Evolutionary conservation across 2,329 filamentous ascomycete genomes (phyloP).

Genomic region (Colletotrichum sp.): DNA sequence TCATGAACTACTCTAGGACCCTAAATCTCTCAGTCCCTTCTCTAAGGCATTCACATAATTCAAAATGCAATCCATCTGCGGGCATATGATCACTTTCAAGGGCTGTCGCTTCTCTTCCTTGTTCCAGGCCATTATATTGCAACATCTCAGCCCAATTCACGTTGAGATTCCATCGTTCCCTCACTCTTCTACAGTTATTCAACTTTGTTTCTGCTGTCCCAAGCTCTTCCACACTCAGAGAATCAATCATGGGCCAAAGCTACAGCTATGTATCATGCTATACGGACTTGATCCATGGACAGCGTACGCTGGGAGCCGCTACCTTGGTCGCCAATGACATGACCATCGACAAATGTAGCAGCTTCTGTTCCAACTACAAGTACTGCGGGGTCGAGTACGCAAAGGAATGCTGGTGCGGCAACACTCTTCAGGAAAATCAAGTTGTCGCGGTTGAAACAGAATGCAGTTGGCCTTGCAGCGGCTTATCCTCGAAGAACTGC

Average conservation of each 20-base stretch:
- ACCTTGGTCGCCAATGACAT: slow-evolving; percentile 47
- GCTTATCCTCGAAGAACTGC: not conserved
- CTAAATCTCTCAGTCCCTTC: not conserved
- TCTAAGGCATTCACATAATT: not conserved
- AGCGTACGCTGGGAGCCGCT: slow-evolving; percentile 42
- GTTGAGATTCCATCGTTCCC: not conserved
- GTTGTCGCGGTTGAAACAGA: not conserved
- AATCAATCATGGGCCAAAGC: not conserved
- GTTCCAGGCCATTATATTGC: not conserved
- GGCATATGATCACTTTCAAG: not conserved
- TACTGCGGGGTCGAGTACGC: slow-evolving; percentile 21
- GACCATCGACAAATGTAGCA: slow-evolving; percentile 50
- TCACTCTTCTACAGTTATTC: not conserved
- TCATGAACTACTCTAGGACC: not conserved
- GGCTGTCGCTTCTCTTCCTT: not conserved
- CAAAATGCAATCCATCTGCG: not conserved
- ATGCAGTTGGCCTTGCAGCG: not conserved
- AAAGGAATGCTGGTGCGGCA: slow-evolving; percentile 24
- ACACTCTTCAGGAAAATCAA: not conserved
- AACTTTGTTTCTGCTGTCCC: not conserved
- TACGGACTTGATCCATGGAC: not conserved
- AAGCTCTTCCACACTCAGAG: not conserved
- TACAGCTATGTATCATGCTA: not conserved
- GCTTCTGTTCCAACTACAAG: slow-evolving; percentile 43
- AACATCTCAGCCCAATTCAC: rapidly evolving